These are phyloP conservation scores for Sanghuangporus weigelae DNA, from an alignment of 1,284 basidiomycete genomes.

Conservation along the genomic window DNA sequence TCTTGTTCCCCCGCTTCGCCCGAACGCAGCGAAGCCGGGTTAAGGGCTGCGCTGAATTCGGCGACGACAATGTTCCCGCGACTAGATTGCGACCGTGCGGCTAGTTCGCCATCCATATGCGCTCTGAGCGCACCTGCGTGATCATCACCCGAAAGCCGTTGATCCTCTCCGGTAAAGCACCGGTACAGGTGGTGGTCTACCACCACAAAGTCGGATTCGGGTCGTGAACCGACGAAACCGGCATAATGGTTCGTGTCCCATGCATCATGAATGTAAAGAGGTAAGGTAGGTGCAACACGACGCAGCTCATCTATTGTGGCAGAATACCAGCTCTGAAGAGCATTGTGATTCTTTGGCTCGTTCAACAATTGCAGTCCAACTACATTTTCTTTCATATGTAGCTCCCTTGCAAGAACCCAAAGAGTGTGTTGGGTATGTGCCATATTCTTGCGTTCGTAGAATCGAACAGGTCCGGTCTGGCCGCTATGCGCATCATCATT, in stretches of 20 bases:
- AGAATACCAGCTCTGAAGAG: conserved; percentile 63
- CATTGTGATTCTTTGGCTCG: conserved; percentile 61
- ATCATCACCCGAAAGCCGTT: conserved; percentile 46
- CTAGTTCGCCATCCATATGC: conserved; percentile 35
- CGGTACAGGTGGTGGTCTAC: conserved; percentile 87
- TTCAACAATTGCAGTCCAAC: conserved; percentile 83
- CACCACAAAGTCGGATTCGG: conserved; percentile 42
- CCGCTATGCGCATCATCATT: conserved; percentile 65
- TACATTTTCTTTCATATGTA: conserved; percentile 52
- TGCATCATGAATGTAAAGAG: conserved; percentile 73
- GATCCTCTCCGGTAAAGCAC: conserved; percentile 70
- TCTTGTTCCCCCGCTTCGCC: conserved; percentile 40
- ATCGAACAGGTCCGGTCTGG: conserved; percentile 48
- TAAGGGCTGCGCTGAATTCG: conserved; percentile 81
- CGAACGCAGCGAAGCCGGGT: conserved; percentile 26
- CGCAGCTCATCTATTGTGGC: conserved; percentile 55
- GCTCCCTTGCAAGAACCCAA: conserved; percentile 38
- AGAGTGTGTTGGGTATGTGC: conserved; percentile 51
- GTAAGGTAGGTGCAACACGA: conserved; percentile 47
- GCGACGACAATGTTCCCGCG: conserved; percentile 67
- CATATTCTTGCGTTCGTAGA: conserved; percentile 49
- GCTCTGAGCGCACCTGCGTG: conserved; percentile 48
- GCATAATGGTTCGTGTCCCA: conserved; percentile 74
- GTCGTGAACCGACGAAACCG: conserved; percentile 24
- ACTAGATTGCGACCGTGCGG: conserved; percentile 38